phyloP scores from a whole-genome alignment of 129 eudicot species.

The Saposhnikovia divaricata region DNA sequence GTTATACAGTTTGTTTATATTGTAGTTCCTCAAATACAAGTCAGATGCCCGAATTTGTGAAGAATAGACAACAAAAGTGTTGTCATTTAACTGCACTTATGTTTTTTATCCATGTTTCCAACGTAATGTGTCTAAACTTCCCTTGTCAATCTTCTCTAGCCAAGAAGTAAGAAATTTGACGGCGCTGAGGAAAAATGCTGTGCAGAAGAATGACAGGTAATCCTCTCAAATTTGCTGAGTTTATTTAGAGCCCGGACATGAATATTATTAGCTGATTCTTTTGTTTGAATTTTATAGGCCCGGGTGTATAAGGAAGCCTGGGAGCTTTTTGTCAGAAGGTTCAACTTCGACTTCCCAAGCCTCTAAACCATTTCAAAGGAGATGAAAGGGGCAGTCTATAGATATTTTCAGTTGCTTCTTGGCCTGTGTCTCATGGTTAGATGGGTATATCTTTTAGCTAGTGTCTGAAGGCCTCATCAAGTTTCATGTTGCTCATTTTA shows the following conservation, averaged over 20 bases:
- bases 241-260: background rate
- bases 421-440: background rate
- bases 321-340: conserved; percentile 24
- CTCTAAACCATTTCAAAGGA: conserved; percentile 27
- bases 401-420: background rate
- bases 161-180: conserved; percentile 70
- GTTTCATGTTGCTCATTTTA: background rate
- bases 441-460: background rate
- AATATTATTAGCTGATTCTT: background rate
- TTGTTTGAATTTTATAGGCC: conserved; percentile 13
- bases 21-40: too few relatives aligned
- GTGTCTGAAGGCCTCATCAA: background rate
- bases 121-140: background rate
- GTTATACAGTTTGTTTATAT: too few relatives aligned
- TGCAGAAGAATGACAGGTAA: conserved; percentile 44
- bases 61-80: too few relatives aligned
- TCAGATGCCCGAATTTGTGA: too few relatives aligned
- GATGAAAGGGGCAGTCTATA: conserved; percentile 23
- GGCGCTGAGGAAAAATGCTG: conserved; percentile 43
- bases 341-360: conserved; percentile 22
- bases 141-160: conserved; percentile 25
- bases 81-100: background rate
- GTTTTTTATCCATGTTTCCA: background rate
- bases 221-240: background rate
- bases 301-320: too few relatives aligned